These are phyloP conservation scores for Xanthoconium purpureum DNA, from an alignment of 768 basidiomycete genomes.

Conservation along the genomic window DNA sequence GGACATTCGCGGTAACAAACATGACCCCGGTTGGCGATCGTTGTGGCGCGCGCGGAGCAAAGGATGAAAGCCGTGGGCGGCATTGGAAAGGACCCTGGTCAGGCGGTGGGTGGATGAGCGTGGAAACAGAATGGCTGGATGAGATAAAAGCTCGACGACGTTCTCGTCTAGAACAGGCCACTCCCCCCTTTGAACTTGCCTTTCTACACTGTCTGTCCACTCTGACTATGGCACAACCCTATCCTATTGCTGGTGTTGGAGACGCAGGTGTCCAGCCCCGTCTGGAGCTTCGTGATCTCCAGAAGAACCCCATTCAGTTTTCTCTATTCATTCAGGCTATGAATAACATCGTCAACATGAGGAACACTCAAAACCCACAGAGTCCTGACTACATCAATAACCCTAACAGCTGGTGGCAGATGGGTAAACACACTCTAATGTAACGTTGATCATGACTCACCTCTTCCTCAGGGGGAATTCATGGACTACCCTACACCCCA, in stretches of 20 bases:
- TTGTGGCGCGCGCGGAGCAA: not conserved
- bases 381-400: constrained; percentile 11
- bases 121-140: not conserved
- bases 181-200: not conserved
- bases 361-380: not conserved
- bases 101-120: not conserved
- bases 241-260: constrained; percentile 5
- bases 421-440: constrained; percentile 1
- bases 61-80: not conserved
- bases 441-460: not conserved
- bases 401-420: constrained; percentile 23
- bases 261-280: constrained; percentile 9
- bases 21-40: not conserved
- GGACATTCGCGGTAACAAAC: not conserved
- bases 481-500: constrained; percentile 15
- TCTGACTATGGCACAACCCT: constrained; percentile 10
- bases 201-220: not conserved
- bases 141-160: constrained; percentile 3
- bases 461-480: constrained; percentile 8
- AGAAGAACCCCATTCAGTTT: constrained; percentile 8
- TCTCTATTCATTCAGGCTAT: constrained; percentile 20
- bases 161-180: not conserved
- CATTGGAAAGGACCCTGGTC: not conserved
- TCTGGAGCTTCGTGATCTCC: constrained; percentile 16
- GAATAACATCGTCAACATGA: constrained; percentile 4